Conservation (phyloP, 805 yeast genomes). For the Yarrowia sp. region DNA sequence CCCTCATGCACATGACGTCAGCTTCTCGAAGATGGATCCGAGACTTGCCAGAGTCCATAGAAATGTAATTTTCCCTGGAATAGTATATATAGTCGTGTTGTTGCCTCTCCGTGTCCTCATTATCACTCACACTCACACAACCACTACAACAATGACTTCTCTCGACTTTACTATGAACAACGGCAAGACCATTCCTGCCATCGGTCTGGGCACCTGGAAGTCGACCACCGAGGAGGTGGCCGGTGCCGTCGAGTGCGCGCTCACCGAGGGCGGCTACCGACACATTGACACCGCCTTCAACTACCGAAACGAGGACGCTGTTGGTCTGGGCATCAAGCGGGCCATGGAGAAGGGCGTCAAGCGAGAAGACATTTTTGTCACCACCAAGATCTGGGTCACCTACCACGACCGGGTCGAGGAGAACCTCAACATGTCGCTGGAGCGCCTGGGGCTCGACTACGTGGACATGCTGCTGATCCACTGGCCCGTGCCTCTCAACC, state of each 20-base stretch:
- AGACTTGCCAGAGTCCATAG: background rate
- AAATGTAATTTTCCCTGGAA: too few relatives aligned
- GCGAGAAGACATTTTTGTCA: slow-evolving; percentile 63
- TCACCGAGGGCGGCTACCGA: slow-evolving; percentile 20
- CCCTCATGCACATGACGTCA: slow-evolving; percentile 16
- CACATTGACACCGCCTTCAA: slow-evolving; percentile 30
- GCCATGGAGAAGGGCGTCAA: slow-evolving; percentile 54
- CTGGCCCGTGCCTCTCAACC: slow-evolving; percentile 27
- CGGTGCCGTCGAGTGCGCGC: slow-evolving; percentile 16
- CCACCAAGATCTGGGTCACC: slow-evolving; percentile 66
- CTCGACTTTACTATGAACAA: slow-evolving; percentile 57
- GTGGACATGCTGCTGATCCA: slow-evolving; percentile 54
- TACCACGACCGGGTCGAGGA: slow-evolving; percentile 52
- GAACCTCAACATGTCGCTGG: slow-evolving; percentile 61
- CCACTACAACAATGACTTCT: slow-evolving; percentile 15
- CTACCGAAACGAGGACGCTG: slow-evolving; percentile 63
- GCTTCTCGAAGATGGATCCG: background rate
- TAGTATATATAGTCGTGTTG: slow-evolving; percentile 15
- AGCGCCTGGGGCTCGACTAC: slow-evolving; percentile 62
- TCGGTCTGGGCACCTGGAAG: slow-evolving; percentile 60
- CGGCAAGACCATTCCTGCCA: slow-evolving; percentile 66
- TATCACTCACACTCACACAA: background rate
- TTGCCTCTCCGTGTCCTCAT: too few relatives aligned
- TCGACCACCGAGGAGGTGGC: slow-evolving; percentile 23
- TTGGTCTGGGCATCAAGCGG: slow-evolving; percentile 61